These are phyloP conservation scores for Forsythia viridissima DNA, from an alignment of 257 asterid genomes.

Conservation along the genomic window DNA sequence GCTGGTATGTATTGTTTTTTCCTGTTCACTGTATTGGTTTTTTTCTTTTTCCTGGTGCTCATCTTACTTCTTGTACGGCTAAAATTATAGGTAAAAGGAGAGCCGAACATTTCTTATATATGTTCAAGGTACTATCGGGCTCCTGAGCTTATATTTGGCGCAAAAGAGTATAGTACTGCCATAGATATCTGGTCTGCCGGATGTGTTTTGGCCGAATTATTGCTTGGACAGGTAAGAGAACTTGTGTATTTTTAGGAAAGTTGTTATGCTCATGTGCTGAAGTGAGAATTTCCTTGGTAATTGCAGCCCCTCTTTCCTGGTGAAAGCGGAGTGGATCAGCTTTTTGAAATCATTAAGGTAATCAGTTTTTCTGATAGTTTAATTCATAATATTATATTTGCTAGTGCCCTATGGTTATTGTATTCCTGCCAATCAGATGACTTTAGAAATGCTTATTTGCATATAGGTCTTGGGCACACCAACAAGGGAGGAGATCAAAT, in stretches of 20 bases:
- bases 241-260: neutral
- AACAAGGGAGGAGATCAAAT: constrained; percentile 79
- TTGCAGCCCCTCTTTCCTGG: constrained; percentile 64
- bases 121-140: constrained; percentile 66
- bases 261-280: constrained; percentile 16
- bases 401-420: neutral
- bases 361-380: neutral
- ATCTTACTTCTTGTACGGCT: constrained; percentile 9
- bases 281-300: neutral
- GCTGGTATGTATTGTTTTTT: constrained; percentile 40
- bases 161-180: constrained; percentile 59
- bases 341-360: constrained; percentile 66
- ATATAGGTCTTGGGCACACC: constrained; percentile 75
- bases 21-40: neutral
- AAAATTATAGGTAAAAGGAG: constrained; percentile 54
- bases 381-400: neutral
- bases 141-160: constrained; percentile 65
- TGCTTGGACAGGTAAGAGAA: constrained; percentile 56
- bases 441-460: constrained; percentile 4
- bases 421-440: neutral
- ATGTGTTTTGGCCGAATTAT: constrained; percentile 57
- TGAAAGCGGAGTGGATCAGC: constrained; percentile 67
- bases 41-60: neutral
- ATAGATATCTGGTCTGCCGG: constrained; percentile 71
- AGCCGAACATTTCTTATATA: constrained; percentile 62